These are phyloP conservation scores for Lentinula guzmanii DNA, from an alignment of 768 basidiomycete species.

Conservation along the genomic window DNA sequence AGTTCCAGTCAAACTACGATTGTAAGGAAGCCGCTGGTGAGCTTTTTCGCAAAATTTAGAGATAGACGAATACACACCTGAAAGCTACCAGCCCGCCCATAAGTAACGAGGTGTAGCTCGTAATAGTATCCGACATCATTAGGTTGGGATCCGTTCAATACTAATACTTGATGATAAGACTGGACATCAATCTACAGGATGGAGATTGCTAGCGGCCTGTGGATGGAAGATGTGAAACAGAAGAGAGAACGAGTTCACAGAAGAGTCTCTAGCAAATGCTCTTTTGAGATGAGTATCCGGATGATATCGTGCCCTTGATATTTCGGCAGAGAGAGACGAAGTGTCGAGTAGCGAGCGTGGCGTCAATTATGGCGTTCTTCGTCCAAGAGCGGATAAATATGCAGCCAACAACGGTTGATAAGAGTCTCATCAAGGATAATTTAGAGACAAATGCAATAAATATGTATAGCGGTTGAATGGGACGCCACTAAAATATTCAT, in stretches of 20 bases:
- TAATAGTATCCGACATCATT: background rate
- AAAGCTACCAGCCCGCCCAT: constrained; percentile 1
- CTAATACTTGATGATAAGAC: too few species aligned
- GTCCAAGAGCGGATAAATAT: background rate
- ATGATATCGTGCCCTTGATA: background rate
- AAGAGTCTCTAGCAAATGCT: background rate
- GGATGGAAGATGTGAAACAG: background rate
- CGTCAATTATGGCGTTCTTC: background rate
- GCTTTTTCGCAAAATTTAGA: background rate
- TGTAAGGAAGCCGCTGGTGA: background rate
- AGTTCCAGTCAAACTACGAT: background rate
- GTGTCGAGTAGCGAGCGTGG: background rate
- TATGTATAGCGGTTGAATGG: background rate
- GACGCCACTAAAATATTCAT: background rate
- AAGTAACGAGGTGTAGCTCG: constrained; percentile 4
- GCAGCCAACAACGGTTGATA: background rate
- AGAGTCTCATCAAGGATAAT: background rate
- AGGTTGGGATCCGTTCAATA: background rate
- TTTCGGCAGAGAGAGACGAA: background rate
- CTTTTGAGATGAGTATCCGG: background rate
- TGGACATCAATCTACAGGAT: background rate
- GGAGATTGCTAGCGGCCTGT: too few species aligned
- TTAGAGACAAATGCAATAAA: background rate
- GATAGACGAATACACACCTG: background rate
- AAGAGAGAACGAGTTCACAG: background rate